Base-by-base conservation (phyloP, 345 rosid genomes). In the Arabidopsis arenosa region DNA sequence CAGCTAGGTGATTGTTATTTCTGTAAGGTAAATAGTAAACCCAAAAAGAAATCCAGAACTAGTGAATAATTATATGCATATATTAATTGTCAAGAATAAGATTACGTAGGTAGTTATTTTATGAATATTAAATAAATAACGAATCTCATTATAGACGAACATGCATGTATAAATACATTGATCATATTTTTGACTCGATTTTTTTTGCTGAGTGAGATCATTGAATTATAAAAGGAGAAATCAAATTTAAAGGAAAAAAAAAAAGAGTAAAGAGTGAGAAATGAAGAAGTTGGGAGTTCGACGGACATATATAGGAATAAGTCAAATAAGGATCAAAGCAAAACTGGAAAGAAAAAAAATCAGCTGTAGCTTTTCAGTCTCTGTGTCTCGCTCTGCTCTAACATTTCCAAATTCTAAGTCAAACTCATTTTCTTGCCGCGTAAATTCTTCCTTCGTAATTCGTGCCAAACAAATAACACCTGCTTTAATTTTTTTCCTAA, bases 291-390 rank as follows among this genome's bases (percentile, higher is more conserved):
- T 3, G 52, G 4, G 60, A 58, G 74, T 58, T 59, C 59, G 45
- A 75, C 68, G 54, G 32, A 75, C 5, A 14, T 23, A 23, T 23
- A 23, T 10, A 69, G 39, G 49, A 76, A 43, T 1, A 63, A 70
- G 80, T 76, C 75, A 76, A 76, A 76, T 33, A 68, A 76, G 49
- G 66, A 13, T 53, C 80, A 69, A 76, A 75, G 68, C 69, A 75
- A 48, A 68, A 68, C 74, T 59, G 56, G 26, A 23, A 23, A 23
- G 26, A 68, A 49, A 67, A 51, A 52, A 28, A 28, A 28, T 21
- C 14, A 33, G 18, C 60, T 47, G 72, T 75, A 74, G 72, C 66
- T 74, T 74, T 74, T 47, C 21, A 74, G 78, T 56, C 72, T 63
- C 26, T 15, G 6, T 15, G 9, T 51, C 32, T 56, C 14, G 28